phyloP scores from a whole-genome alignment of 768 basidiomycete genomes.

The Suillus hirtellus region DNA sequence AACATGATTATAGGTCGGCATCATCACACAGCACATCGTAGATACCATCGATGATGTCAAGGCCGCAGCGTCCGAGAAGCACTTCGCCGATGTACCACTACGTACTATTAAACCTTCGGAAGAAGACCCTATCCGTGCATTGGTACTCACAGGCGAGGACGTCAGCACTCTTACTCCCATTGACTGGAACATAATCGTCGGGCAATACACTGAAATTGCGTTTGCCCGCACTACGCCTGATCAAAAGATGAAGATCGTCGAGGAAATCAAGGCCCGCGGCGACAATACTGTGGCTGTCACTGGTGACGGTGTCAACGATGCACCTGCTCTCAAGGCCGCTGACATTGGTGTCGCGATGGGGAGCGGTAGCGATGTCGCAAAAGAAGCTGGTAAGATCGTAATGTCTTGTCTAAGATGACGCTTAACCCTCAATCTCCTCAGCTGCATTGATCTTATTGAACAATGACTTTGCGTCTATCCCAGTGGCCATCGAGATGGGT shows the following conservation, averaged over 20 bases:
- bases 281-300: constrained; percentile 52
- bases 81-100: constrained; percentile 17
- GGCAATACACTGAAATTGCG: constrained; percentile 43
- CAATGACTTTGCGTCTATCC: constrained; percentile 60
- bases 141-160: constrained; percentile 48
- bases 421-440: constrained; percentile 12
- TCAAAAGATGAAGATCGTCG: constrained; percentile 59
- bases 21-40: constrained; percentile 39
- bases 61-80: constrained; percentile 17
- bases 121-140: constrained; percentile 38
- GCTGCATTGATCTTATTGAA: constrained; percentile 53
- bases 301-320: constrained; percentile 61
- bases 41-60: constrained; percentile 36
- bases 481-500: constrained; percentile 58
- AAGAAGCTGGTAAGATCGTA: constrained; percentile 49
- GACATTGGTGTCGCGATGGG: constrained; percentile 60
- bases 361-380: constrained; percentile 49
- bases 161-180: constrained; percentile 34
- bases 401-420: background rate
- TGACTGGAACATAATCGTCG: constrained; percentile 43
- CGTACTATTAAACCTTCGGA: constrained; percentile 36
- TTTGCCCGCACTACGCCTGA: constrained; percentile 58
- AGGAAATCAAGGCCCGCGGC: constrained; percentile 48
- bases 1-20: constrained; percentile 36
- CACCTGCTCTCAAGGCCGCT: constrained; percentile 50